Evolutionary conservation across 2,329 filamentous ascomycete genomes (phyloP), one percentile per base, ranked within the genome.

Genomic region (Ascochyta fabae): DNA sequence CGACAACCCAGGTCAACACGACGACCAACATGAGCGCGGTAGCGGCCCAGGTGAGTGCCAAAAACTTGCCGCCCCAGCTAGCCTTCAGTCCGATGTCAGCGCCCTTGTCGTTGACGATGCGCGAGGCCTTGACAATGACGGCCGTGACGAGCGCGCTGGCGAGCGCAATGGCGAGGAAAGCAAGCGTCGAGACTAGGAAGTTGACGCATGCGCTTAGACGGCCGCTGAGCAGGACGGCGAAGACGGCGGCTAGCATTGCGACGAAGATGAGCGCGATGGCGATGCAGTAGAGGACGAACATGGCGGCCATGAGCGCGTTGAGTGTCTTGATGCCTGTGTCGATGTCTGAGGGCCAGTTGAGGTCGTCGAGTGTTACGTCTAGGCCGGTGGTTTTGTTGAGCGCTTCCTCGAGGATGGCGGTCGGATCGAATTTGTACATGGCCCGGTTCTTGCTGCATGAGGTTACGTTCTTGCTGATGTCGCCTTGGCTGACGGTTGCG

Each of bases 71-170:
- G 0, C 86, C 85, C 54, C 77, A 79, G 22, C 76, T 70, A 42
- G 81, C 83, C 16, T 75, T 71, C 9, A 86, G 70, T 0, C 83
- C 81, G 24, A 84, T 76, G 0, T 76, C 68, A 15, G 79, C 71
- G 4, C 83, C 83, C 49, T 84, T 78, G 26, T 81, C 69, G 58
- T 86, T 86, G 58, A 88, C 79, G 0, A 82, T 65, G 16, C 80
- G 64, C 2, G 78, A 72, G 3, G 80, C 83, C 70, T 86, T 84
- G 50, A 81, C 78, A 10, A 81, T 80, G 4, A 87, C 73, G 16
- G 89, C 88, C 0, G 84, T 89, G 24, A 87, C 84, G 23, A 93
- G 88, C 64, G 91, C 91, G 19, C 89, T 93, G 43, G 89, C 87
- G 48, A 88, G 86, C 3, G 89, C 89, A 65, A 89, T 82, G 12